Percentiles rank a stretch among this genome's conserved stretches.
Conservation (phyloP, 495 filamentous ascomycete species). For the Ascobolus immersus region DNA sequence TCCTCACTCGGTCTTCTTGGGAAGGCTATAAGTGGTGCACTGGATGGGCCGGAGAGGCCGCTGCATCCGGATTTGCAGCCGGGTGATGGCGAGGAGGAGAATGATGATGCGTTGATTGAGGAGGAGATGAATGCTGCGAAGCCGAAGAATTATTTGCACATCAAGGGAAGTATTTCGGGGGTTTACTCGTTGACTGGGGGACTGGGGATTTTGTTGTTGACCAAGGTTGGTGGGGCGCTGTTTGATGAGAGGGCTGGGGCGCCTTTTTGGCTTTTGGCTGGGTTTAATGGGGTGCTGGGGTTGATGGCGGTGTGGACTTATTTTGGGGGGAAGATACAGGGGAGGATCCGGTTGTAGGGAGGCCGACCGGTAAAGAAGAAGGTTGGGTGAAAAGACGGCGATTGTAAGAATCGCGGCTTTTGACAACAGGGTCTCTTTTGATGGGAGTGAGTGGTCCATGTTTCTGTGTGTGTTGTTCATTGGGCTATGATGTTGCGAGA, state of each 20-base stretch:
- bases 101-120: not conserved
- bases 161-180: slow-evolving; percentile 84
- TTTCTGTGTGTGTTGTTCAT: too few relatives aligned
- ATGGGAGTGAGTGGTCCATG: too few relatives aligned
- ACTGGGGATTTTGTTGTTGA: slow-evolving; percentile 70
- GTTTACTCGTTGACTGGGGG: slow-evolving; percentile 80
- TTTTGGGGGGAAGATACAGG: not conserved
- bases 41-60: slow-evolving; percentile 16
- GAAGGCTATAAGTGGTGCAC: not conserved
- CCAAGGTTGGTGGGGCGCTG: slow-evolving; percentile 70
- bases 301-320: slow-evolving; percentile 15
- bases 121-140: slow-evolving; percentile 1
- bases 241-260: slow-evolving; percentile 48
- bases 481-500: too few relatives aligned
- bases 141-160: slow-evolving; percentile 18
- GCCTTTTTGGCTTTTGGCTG: slow-evolving; percentile 80
- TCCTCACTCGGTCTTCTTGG: slow-evolving; percentile 69
- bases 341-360: too few relatives aligned
- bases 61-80: slow-evolving; percentile 11
- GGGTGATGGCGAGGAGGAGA: slow-evolving; percentile 7
- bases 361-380: too few relatives aligned
- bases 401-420: too few relatives aligned
- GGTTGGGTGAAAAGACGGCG: too few relatives aligned
- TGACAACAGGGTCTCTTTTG: too few relatives aligned
- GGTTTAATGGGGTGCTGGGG: slow-evolving; percentile 53